Conservation (phyloP, 148 eudicot genomes). For the Chenopodium formosanum region DNA sequence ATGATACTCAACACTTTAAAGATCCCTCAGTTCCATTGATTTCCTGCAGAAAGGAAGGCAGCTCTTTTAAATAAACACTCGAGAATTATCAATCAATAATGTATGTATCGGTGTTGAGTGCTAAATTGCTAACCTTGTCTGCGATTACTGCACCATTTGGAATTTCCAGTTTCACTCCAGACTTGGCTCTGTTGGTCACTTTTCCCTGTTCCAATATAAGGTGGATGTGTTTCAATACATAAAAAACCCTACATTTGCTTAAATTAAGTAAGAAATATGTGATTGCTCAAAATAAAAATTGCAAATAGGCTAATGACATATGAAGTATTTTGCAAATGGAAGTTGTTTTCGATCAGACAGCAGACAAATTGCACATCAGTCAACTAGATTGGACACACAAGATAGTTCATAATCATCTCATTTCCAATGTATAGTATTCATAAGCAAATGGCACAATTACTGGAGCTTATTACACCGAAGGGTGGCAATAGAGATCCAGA, state of each 20-base stretch:
- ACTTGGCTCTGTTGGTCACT: constrained; percentile 61
- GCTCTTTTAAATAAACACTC: neutral
- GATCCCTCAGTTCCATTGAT: constrained; percentile 62
- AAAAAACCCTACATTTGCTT: neutral
- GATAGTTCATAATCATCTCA: neutral
- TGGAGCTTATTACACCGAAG: neutral
- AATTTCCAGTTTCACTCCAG: constrained; percentile 81
- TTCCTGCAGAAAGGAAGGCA: constrained; percentile 41
- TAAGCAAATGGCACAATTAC: neutral
- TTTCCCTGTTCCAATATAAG: constrained; percentile 48
- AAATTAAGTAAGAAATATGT: neutral
- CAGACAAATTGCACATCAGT: neutral
- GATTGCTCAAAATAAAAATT: too few species aligned
- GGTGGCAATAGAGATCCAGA: too few species aligned
- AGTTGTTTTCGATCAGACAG: neutral
- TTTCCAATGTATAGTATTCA: neutral
- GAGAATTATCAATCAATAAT: neutral
- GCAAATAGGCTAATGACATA: neutral
- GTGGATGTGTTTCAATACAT: neutral
- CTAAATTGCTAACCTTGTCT: constrained; percentile 51
- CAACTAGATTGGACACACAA: neutral
- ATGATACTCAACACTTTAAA: constrained; percentile 27
- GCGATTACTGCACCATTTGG: constrained; percentile 76
- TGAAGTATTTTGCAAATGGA: neutral
- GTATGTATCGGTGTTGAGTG: neutral